phyloP scores from a whole-genome alignment of 441 rosid genomes.

The Corymbia calophylla region DNA sequence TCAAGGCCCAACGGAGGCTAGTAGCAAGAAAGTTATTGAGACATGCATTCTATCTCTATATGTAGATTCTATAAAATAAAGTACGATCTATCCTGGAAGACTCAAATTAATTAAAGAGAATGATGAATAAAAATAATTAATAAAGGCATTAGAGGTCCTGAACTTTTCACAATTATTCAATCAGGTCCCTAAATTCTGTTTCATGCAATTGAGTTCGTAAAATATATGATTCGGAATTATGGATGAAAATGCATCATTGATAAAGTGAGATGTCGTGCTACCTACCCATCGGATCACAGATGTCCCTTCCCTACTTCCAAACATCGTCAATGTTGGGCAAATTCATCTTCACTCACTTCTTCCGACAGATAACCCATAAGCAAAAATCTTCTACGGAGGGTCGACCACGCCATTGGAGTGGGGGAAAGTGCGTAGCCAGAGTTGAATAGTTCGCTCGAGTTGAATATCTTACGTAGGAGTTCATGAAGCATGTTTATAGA shows the following conservation, averaged over 20 bases:
- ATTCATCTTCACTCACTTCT: not conserved
- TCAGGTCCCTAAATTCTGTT: not conserved
- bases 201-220: not conserved
- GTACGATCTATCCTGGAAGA: not conserved
- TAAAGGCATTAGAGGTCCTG: not conserved
- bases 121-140: not conserved
- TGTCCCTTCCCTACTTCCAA: not conserved
- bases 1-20: not conserved
- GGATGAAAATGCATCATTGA: not conserved
- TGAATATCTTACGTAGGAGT: not conserved
- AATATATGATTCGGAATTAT: not conserved
- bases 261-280: not conserved
- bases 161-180: not conserved
- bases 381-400: not conserved
- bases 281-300: not conserved
- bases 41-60: not conserved
- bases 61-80: not conserved
- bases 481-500: fast-evolving
- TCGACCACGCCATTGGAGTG: not conserved
- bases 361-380: fast-evolving
- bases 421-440: not conserved
- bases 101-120: not conserved
- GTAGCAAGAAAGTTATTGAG: not conserved
- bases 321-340: not conserved
- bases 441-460: not conserved